Base-by-base conservation (phyloP, 495 filamentous ascomycete species). In the Annulohypoxylon maeteangense region DNA sequence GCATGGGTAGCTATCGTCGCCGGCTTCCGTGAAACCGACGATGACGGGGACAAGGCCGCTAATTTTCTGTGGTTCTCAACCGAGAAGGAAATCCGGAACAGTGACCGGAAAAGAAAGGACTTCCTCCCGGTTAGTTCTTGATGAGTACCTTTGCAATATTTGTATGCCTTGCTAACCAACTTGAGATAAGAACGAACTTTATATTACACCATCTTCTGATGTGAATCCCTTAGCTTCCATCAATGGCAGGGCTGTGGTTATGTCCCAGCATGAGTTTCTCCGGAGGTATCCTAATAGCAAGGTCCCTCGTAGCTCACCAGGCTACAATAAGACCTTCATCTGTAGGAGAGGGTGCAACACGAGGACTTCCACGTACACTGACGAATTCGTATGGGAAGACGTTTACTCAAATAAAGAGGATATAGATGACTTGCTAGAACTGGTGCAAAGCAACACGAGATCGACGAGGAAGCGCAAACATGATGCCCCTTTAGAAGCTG, bases 331-430 rank as follows among this genome's bases (percentile, higher is more conserved):
- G 79, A 89, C 92, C 25, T 97, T 98, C 74, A 82, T 98, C 53
- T 98, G 95, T 76, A 89, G 94, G 27, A 84, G 94, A 76, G 96
- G 93, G 4, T 95, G 93, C 69, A 96, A 94, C 75, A 91, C 92
- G 4, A 81, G 92, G 32, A 97, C 94, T 29, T 90, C 92, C 29
- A 92, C 90, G 34, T 99, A 98, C 76, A 98, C 95, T 0, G 88
- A 94, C 4, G 96, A 98, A 74, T 97, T 98, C 66, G 67, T 87
- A 4, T 99, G 95, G 95, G 93, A 97, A 74, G 86, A 96, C 32
- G 81, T 95, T 10, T 96, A 92, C 70, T 82, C 84, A 4, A 88
- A 90, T 20, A 79, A 72, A 14, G 80, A 86, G 54, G 86, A 93
- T 78, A 81, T 95, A 71, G 79, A 80, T 12, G 73, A 80, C 0